Base-by-base conservation (phyloP, 2,329 filamentous ascomycete genomes). In the Trichoderma sp. region DNA sequence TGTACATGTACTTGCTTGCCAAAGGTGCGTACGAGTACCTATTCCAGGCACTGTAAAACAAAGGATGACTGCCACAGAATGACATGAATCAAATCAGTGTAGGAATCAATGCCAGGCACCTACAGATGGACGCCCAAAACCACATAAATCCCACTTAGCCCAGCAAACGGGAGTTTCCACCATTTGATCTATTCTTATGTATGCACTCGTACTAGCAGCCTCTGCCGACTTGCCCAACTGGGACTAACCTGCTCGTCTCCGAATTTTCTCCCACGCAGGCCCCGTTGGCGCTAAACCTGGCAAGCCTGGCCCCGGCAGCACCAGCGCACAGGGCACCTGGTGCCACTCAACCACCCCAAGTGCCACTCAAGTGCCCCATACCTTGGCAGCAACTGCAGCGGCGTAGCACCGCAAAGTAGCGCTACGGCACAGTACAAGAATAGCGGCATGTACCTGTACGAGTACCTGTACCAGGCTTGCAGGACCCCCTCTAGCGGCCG, bases 211-310 rank as follows among this genome's bases (percentile, higher is more conserved):
- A 6, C 53, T 34, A 69, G 66, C 60, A 62, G 28, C 68, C 58
- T 43, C 43, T 70, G 47, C 60, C 60, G 69, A 71, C 30, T 47
- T 71, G 69, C 69, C 61, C 61, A 65, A 66, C 69, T 51, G 30
- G 69, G 69, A 71, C 26, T 61, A 62, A 57, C 28, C 14, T 26
- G 21, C 58, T 47, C 62, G 61, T 60, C 62, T 71, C 61, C 69
- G 56, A 71, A 24, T 65, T 65, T 71, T 43, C 60, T 21, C 61
- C 57, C 69, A 61, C 64, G 28, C 43, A 24, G 24, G 30, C 65
- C 65, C 32, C 32, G 28, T 56, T 56, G 64, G 47, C 68, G 69
- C 69, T 71, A 65, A 64, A 43, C 30, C 60, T 61, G 65, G 51
- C 65, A 64, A 64, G 30, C 30, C 60, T 60, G 66, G 51, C 66